Base-by-base conservation (phyloP, 2,329 filamentous ascomycete species). In the Fusarium citri region DNA sequence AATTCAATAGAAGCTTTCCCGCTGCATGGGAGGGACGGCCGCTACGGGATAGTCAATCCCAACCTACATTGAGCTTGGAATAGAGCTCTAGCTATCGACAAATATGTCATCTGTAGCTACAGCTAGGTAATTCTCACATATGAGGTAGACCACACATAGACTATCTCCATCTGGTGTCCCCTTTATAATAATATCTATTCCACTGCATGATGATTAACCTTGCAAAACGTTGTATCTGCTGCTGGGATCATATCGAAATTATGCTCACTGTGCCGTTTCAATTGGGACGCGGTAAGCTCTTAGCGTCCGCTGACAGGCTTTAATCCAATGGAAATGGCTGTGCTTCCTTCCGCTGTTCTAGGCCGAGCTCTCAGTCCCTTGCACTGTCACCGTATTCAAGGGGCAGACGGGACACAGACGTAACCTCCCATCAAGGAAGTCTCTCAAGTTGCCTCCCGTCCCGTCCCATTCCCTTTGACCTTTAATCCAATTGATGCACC, bases 231-330 rank as follows among this genome's bases (percentile, higher is more conserved):
- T 26, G 55, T 56, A 37, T 40, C 45, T 46, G 25, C 23, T 49
- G 42, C 60, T 28, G 31, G 63, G 61, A 22, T 40, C 28, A 54
- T 34, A 55, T 66, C 40, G 23, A 20, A 31, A 50, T 69, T 66
- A 55, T 59, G 26, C 64, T 64, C 48, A 54, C 34, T n/a, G 34
- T 5, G 18, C 47, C 26, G 50, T 60, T 58, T 60, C 58, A 55
- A 53, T 70, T 66, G 41, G 56, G 46, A 63, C 50, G 45, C 63
- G 63, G 63, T 30, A 61, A 45, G 53, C 43, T 49, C 34, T 67
- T 70, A 69, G 66, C 62, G 62, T 41, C 62, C 56, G 47, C 47
- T 41, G 23, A 25, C 31, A 20, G 18, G 31, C 25, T 51, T 9
- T 34, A n/a, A 37, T 37, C 34, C 34, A n/a, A 37, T 37, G 34